Evolutionary conservation across 176 grass and related monocot species (phyloP), one percentile per base, ranked within the genome.

Genomic region (Olyra latifolia): DNA sequence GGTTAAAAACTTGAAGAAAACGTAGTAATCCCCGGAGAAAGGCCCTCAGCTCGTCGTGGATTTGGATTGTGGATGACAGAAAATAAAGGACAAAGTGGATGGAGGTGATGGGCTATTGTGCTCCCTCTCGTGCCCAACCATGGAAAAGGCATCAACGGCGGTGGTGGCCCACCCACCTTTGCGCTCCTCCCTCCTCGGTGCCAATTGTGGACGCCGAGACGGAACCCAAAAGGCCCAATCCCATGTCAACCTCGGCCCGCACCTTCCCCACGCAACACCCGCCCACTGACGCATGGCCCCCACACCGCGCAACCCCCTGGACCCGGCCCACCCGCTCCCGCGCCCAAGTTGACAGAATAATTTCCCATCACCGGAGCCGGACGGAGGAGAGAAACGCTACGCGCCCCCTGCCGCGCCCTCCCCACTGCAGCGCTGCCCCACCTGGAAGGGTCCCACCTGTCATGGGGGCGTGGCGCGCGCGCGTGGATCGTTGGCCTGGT

Each of bases 321-420:
- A 50, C 63, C 53, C 2, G 29, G 20, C 11, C 4, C 82, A 78
- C 10, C 6, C 20, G 2, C 14, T 3, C 14, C 25, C 28, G 4
- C 50, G 27, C 41, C 53, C 82, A 72, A 80, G 38, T 65, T 80
- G 83, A 86, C 68, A 65, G 83, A 80, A 80, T 74, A 52, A n/a
- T 86, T 80, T 73, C 38, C 44, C 67, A 35, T 38, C 75, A 7
- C 8, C 58, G 46, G 35, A 25, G 27, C n/a, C n/a, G n/a, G n/a
- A n/a, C n/a, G 32, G 32, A 4, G 32, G 32, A 2, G 17, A 4
- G 44, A 47, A 17, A 7, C 46, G 25, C 25, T 17, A 44, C 68
- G 29, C 67, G 6, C 6, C 4, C 0, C 9, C 5, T 5, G 0
- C 1, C 32, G 6, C 6, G 4, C 65, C 23, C 0, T 8, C 1